Conservation (phyloP, 371 early-diverging fungal genomes). For the Actinomortierella ambigua region DNA sequence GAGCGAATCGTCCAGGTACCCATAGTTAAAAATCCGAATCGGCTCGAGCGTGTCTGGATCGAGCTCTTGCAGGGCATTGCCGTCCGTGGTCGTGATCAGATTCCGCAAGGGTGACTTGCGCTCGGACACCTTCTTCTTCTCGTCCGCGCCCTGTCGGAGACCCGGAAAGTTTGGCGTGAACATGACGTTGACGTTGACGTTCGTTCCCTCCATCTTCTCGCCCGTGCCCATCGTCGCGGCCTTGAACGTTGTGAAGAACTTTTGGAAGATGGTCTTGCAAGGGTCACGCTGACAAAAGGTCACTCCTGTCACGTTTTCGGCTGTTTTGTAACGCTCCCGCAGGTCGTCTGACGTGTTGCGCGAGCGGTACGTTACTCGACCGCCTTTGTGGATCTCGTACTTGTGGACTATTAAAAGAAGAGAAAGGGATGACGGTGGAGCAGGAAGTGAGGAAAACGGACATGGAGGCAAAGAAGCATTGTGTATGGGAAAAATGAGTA, state of each 20-base stretch:
- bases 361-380: slow-evolving; percentile 35
- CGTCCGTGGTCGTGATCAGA: slow-evolving; percentile 63
- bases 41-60: slow-evolving; percentile 67
- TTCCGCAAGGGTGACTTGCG: slow-evolving; percentile 16
- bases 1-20: slow-evolving; percentile 48
- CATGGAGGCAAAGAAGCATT: background rate
- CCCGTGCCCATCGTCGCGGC: slow-evolving; percentile 25
- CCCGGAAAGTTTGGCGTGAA: slow-evolving; percentile 60
- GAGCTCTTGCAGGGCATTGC: slow-evolving; percentile 61
- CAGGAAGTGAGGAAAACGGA: slow-evolving; percentile 7
- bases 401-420: slow-evolving; percentile 25
- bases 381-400: slow-evolving; percentile 45
- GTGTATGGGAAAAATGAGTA: too few relatives aligned
- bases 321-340: slow-evolving; percentile 30
- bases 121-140: slow-evolving; percentile 1
- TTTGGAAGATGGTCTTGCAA: slow-evolving; percentile 60
- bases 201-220: slow-evolving; percentile 16
- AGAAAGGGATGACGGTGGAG: slow-evolving; percentile 11
- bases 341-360: slow-evolving; percentile 40
- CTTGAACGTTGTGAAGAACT: slow-evolving; percentile 48
- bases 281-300: slow-evolving; percentile 55
- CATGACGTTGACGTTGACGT: slow-evolving; percentile 55
- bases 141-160: slow-evolving; percentile 15
- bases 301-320: slow-evolving; percentile 28
- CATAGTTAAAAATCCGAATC: slow-evolving; percentile 53